phyloP scores from a whole-genome alignment of 2,329 filamentous ascomycete species.

The Apiospora sp. region DNA sequence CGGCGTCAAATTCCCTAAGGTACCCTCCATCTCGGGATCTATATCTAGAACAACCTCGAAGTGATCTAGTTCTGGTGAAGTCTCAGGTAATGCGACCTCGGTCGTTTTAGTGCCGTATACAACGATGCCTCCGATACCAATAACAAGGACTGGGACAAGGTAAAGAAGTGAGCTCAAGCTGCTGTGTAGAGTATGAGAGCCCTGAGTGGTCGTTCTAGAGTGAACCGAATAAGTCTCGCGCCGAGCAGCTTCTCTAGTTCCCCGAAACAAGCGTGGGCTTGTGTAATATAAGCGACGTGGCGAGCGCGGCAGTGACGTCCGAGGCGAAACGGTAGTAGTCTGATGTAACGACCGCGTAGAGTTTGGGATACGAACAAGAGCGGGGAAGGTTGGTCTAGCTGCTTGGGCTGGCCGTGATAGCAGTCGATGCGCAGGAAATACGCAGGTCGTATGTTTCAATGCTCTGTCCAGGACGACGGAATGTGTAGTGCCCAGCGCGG shows the following conservation, averaged over 20 bases:
- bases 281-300: constrained; percentile 7
- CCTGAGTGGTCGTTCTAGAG: not conserved
- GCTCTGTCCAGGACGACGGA: not conserved
- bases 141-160: constrained; percentile 23
- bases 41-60: constrained; percentile 16
- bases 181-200: constrained; percentile 6
- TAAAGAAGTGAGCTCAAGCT: constrained; percentile 25
- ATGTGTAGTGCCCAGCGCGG: constrained; percentile 16
- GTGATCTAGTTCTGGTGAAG: not conserved
- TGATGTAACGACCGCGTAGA: constrained; percentile 4
- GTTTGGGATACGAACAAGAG: constrained; percentile 19
- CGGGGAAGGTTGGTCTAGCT: constrained; percentile 2
- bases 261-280: not conserved
- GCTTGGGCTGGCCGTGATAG: not conserved
- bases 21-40: constrained; percentile 58
- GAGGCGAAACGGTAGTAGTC: constrained; percentile 15
- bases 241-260: not conserved
- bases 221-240: not conserved
- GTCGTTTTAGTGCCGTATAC: constrained; percentile 23
- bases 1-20: constrained; percentile 84
- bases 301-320: constrained; percentile 8
- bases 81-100: not conserved
- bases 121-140: constrained; percentile 24
- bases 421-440: constrained; percentile 7
- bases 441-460: constrained; percentile 22